Percentiles rank a stretch among this genome's conserved stretches.
Conservation (phyloP, 768 basidiomycete genomes). For the Pluteus cervinus region DNA sequence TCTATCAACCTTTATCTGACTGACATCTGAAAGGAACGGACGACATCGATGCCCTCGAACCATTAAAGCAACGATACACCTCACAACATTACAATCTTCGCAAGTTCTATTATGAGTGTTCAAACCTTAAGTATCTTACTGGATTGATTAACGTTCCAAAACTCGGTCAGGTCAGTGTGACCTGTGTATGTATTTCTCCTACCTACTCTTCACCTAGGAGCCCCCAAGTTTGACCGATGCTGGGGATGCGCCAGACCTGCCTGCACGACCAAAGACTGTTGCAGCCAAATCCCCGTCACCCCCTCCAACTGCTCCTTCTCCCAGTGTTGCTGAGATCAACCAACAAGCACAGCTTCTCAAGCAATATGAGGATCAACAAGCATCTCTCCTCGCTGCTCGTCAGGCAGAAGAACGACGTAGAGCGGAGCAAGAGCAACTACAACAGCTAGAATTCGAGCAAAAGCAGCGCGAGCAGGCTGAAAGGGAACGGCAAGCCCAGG, state of each 20-base stretch:
- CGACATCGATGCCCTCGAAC: slow-evolving; percentile 83
- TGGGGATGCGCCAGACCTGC: slow-evolving; percentile 80
- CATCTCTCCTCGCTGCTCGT: slow-evolving; percentile 73
- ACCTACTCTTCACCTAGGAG: slow-evolving; percentile 47
- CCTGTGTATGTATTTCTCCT: slow-evolving; percentile 2
- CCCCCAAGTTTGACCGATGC: slow-evolving; percentile 90
- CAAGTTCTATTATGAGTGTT: slow-evolving; percentile 99
- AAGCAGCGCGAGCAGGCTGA: slow-evolving; percentile 86
- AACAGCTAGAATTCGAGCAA: slow-evolving; percentile 85
- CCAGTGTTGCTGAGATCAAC: slow-evolving; percentile 65
- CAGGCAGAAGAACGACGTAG: slow-evolving; percentile 82
- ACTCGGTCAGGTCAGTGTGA: slow-evolving; percentile 68
- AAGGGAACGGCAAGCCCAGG: slow-evolving; percentile 82
- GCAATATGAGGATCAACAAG: slow-evolving; percentile 94
- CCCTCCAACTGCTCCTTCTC: slow-evolving; percentile 65
- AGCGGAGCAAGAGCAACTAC: slow-evolving; percentile 68
- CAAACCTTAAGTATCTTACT: slow-evolving; percentile 96
- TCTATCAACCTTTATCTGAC: slow-evolving; percentile 6
- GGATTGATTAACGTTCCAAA: slow-evolving; percentile 98
- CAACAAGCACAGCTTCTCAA: slow-evolving; percentile 95
- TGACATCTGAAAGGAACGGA: slow-evolving; percentile 61
- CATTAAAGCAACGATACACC: slow-evolving; percentile 79
- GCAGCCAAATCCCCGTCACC: slow-evolving; percentile 47
- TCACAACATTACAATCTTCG: slow-evolving; percentile 91
- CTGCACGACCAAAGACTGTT: slow-evolving; percentile 70